These are phyloP conservation scores for Musa balbisiana DNA, from an alignment of 202 grass and related monocot genomes.

Conservation along the genomic window DNA sequence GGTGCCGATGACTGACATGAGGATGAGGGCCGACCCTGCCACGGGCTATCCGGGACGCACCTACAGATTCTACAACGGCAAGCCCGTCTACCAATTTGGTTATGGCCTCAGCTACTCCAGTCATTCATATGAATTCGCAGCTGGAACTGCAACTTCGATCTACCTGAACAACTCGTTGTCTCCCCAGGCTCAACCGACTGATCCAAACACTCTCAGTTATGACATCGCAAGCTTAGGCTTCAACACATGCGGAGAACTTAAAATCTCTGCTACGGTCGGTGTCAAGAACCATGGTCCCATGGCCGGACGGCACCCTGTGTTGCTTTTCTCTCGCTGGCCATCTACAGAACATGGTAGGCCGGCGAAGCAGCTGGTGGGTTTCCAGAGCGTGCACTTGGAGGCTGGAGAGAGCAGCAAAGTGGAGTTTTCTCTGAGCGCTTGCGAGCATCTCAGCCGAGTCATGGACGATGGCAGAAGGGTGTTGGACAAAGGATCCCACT, in stretches of 20 bases:
- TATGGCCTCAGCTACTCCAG: constrained; percentile 93
- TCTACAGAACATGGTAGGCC: constrained; percentile 50
- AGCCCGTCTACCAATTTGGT: constrained; percentile 67
- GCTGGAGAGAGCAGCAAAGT: constrained; percentile 36
- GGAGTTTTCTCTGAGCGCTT: constrained; percentile 63
- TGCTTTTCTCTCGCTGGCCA: constrained; percentile 77
- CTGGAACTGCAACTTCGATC: constrained; percentile 22
- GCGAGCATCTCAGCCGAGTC: constrained; percentile 65
- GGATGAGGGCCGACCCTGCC: constrained; percentile 74
- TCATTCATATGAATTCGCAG: constrained; percentile 57
- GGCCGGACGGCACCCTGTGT: constrained; percentile 62
- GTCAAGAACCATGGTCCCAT: constrained; percentile 69
- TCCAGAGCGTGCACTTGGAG: constrained; percentile 51
- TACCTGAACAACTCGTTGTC: constrained; percentile 25
- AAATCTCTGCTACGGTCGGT: constrained; percentile 48
- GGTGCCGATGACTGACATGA: constrained; percentile 83
- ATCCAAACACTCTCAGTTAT: constrained; percentile 25
- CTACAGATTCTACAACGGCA: constrained; percentile 76
- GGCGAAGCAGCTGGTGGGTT: constrained; percentile 59
- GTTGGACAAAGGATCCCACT: constrained; percentile 73
- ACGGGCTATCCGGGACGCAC: constrained; percentile 72
- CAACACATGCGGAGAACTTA: constrained; percentile 46
- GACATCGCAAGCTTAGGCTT: constrained; percentile 45
- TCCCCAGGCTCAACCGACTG: constrained; percentile 25
- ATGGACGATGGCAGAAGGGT: constrained; percentile 59